phyloP scores from a whole-genome alignment of 2,329 filamentous ascomycete genomes.

The Acarospora socialis region DNA sequence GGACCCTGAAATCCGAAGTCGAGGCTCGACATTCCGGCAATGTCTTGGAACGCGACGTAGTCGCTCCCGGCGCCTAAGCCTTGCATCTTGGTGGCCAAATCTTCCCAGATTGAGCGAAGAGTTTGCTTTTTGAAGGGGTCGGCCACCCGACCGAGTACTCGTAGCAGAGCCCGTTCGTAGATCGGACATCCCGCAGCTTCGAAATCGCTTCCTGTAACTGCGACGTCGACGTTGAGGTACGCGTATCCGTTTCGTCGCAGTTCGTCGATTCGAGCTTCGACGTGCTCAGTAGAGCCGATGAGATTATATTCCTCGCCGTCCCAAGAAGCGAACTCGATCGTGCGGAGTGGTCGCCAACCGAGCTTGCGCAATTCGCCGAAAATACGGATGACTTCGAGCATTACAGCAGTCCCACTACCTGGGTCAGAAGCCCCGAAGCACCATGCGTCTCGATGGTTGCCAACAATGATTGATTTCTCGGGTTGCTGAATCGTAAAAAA shows the following conservation, averaged over 20 bases:
- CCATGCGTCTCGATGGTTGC: conserved; percentile 89
- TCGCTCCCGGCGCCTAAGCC: conserved; percentile 64
- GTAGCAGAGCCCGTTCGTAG: conserved; percentile 56
- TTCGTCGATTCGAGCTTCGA: conserved; percentile 65
- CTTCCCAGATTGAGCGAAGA: conserved; percentile 63
- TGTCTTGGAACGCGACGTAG: conserved; percentile 79
- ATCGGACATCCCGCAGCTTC: conserved; percentile 68
- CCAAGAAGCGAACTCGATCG: conserved; percentile 83
- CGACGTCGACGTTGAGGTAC: conserved; percentile 84
- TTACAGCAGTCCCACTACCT: conserved; percentile 75
- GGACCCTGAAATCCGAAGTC: conserved; percentile 66
- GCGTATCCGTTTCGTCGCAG: conserved; percentile 64
- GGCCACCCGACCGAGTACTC: conserved; percentile 57
- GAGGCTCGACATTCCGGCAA: conserved; percentile 75
- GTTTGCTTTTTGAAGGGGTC: conserved; percentile 62
- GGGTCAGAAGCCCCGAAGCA: conserved; percentile 77
- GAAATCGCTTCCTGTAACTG: conserved; percentile 61
- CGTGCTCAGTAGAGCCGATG: conserved; percentile 83
- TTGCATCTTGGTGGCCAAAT: conserved; percentile 44
- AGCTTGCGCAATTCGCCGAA: conserved; percentile 62
- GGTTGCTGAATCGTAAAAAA: too few relatives aligned
- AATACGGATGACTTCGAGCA: conserved; percentile 76
- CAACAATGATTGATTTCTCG: conserved; percentile 73
- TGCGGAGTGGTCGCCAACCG: conserved; percentile 85
- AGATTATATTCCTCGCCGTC: conserved; percentile 77